Conservation (phyloP, 768 basidiomycete genomes). For the Suillus plorans region DNA sequence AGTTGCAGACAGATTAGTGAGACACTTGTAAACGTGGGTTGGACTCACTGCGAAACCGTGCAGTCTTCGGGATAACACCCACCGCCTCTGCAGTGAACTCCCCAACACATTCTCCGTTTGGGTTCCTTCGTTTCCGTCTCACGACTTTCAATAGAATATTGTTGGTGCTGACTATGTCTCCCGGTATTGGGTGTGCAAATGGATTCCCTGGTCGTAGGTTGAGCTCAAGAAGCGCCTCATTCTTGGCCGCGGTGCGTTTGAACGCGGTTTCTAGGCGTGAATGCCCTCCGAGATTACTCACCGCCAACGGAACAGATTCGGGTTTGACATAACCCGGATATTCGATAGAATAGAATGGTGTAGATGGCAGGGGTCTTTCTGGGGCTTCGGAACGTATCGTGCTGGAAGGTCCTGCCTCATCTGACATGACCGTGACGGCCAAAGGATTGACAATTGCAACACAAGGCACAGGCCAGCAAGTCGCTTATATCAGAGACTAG, state of each 20-base stretch:
- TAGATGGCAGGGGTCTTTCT: constrained; percentile 48
- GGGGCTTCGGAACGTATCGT: constrained; percentile 30
- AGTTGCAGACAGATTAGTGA: not conserved
- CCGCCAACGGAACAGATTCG: constrained; percentile 58
- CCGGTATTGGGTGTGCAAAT: constrained; percentile 82
- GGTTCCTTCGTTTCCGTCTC: constrained; percentile 59
- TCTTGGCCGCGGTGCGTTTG: constrained; percentile 60
- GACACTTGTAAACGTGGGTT: not conserved
- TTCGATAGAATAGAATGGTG: constrained; percentile 77
- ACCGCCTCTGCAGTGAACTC: constrained; percentile 75
- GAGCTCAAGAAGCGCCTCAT: constrained; percentile 72
- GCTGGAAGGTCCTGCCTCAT: constrained; percentile 11
- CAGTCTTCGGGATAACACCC: constrained; percentile 79
- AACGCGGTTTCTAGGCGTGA: constrained; percentile 74
- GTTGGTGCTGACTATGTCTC: constrained; percentile 71
- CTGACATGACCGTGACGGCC: not conserved
- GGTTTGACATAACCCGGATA: constrained; percentile 84
- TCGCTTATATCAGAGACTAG: constrained; percentile 2
- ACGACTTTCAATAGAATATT: constrained; percentile 87
- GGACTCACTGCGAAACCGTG: constrained; percentile 83
- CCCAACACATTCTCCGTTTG: constrained; percentile 40
- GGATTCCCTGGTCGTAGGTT: constrained; percentile 70
- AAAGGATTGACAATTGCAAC: not conserved
- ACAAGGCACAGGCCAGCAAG: not conserved
- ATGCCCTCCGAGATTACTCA: constrained; percentile 70